These are phyloP conservation scores for Russula emetica DNA, from an alignment of 768 basidiomycete genomes.

Conservation along the genomic window DNA sequence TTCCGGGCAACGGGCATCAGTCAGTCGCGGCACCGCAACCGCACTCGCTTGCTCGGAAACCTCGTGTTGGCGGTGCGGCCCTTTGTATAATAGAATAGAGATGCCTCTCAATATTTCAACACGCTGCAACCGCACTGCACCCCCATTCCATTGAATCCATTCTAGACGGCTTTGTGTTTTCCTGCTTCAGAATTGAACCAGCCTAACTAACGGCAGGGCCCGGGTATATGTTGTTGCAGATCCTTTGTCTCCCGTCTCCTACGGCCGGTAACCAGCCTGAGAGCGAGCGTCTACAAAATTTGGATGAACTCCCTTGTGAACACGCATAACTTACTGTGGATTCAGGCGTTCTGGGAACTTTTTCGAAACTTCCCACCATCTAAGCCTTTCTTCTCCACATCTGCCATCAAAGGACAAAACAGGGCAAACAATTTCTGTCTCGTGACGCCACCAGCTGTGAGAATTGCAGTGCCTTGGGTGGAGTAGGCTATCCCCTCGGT, in stretches of 20 bases:
- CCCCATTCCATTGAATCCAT: not conserved
- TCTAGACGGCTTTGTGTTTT: not conserved
- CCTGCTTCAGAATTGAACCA: not conserved
- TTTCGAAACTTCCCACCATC: not conserved
- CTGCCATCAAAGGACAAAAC: not conserved
- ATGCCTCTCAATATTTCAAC: not conserved
- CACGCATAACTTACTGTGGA: not conserved
- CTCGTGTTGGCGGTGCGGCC: constrained; percentile 16
- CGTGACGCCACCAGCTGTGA: not conserved
- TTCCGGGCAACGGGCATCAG: constrained; percentile 3
- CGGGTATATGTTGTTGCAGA: not conserved
- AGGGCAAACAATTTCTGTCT: not conserved
- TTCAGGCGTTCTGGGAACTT: not conserved
- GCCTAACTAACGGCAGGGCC: too few relatives aligned
- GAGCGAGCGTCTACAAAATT: not conserved
- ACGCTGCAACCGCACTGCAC: constrained; percentile 3
- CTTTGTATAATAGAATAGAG: not conserved
- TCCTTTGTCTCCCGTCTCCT: not conserved
- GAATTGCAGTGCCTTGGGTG: too few relatives aligned
- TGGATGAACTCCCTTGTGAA: too few relatives aligned
- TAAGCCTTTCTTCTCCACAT: not conserved
- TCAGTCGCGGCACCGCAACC: not conserved
- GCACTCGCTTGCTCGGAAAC: not conserved
- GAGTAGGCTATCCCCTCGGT: too few relatives aligned
- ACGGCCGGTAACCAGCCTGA: not conserved